Base-by-base conservation (phyloP, 805 yeast genomes). In the Starmerella vitae region DNA sequence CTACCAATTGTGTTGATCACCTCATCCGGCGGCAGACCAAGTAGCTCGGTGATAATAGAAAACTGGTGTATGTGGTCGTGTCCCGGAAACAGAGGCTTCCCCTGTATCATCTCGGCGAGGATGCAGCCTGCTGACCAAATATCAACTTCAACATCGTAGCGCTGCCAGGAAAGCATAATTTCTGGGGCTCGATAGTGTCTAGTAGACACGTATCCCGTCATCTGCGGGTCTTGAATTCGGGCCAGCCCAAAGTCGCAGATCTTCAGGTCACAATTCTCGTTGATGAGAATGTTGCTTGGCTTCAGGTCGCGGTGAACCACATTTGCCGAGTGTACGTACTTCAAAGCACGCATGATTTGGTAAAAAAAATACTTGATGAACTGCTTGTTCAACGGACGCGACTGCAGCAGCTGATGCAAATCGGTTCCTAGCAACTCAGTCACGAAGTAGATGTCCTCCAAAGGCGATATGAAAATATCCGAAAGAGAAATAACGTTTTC, bases 101-200 rank as follows among this genome's bases (percentile, higher is more conserved):
- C 95, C 59, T 86, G 94, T 49, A 88, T 80, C 94, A 88, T 88
- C 59, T 88, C 98, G 7, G 96, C 91, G 55, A 88, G 81, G 42
- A 88, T 86, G 64, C 98, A 88, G 18, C 95, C 98, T 9, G 93
- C 94, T 18, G 93, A 79, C 98, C 98, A 88, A 52, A 88, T 82
- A 61, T 88, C 98, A 28, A 88, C 97, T 62, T 86, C 96, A 7
- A 83, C 78, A 55, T 86, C 95, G 62, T 88, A 88, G 57, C 88
- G 84, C 60, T 88, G 98, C 97, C 97, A 88, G 20, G 96, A 85
- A 48, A 88, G 71, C 98, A 88, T 88, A 61, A 88, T 88, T 59
- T 88, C 98, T 2, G 98, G 98, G 0, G 97, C 98, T 46, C 98
- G 72, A 62, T 88, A 88, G 65, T 85, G 88, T 55, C 98, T 64